phyloP scores from a whole-genome alignment of 768 basidiomycete species.

The Tricholoma terreum region DNA sequence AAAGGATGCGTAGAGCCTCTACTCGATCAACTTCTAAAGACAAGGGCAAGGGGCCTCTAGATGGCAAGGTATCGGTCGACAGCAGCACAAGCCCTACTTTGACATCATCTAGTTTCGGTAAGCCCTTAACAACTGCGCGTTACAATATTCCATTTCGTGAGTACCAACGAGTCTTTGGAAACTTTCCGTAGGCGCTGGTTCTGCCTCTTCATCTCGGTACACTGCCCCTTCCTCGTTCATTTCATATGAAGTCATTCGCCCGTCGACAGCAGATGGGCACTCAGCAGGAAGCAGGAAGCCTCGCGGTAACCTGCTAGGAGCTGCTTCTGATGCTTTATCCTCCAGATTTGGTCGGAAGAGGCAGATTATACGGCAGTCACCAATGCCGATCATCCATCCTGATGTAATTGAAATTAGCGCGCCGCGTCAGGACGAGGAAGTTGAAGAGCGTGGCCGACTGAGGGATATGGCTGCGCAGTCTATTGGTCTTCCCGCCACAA shows the following conservation, averaged over 20 bases:
- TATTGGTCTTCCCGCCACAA: conserved; percentile 60
- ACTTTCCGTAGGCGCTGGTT: not conserved
- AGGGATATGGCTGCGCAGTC: conserved; percentile 74
- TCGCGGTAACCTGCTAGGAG: conserved; percentile 47
- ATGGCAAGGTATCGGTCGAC: conserved; percentile 14
- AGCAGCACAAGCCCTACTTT: conserved; percentile 17
- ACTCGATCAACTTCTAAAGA: conserved; percentile 21
- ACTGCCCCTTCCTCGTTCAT: conserved; percentile 15
- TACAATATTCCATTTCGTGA: too few relatives aligned
- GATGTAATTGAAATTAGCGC: conserved; percentile 74
- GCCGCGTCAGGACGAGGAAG: conserved; percentile 53
- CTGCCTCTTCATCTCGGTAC: conserved; percentile 23
- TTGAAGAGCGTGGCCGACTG: conserved; percentile 72
- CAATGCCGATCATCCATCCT: conserved; percentile 50
- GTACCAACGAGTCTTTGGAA: not conserved
- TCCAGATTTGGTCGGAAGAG: conserved; percentile 48
- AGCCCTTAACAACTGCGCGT: conserved; percentile 5
- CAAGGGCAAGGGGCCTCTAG: conserved; percentile 31
- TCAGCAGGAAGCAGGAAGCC: conserved; percentile 23
- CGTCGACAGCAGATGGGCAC: conserved; percentile 22
- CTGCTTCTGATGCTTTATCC: conserved; percentile 50
- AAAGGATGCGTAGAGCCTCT: conserved; percentile 22
- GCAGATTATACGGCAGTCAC: conserved; percentile 33
- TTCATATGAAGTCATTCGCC: conserved; percentile 16
- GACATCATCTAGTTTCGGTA: conserved; percentile 17